These are phyloP conservation scores for Oryza glaberrima DNA, from an alignment of 176 grass and related monocot species.

Conservation along the genomic window DNA sequence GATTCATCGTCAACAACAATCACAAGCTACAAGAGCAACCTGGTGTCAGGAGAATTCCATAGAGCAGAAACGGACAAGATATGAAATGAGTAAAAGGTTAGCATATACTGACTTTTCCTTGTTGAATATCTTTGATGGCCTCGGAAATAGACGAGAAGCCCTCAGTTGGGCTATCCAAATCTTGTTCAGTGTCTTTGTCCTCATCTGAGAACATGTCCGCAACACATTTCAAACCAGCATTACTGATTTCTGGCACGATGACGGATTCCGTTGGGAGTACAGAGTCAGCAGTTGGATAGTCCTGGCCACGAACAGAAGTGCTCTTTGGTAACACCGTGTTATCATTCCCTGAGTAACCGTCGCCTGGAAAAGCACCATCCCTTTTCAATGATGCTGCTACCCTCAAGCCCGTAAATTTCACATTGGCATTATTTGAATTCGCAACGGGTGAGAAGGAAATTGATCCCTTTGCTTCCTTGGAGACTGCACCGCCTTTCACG, in stretches of 20 bases:
- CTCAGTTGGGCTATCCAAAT: constrained; percentile 80
- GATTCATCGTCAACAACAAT: constrained; percentile 92
- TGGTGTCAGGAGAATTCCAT: constrained; percentile 22
- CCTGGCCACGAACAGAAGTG: constrained; percentile 65
- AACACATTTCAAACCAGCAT: constrained; percentile 38
- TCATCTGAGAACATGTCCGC: constrained; percentile 38
- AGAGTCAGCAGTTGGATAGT: constrained; percentile 44
- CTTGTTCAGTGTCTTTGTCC: constrained; percentile 53
- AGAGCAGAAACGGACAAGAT: background rate
- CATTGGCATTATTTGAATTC: constrained; percentile 43
- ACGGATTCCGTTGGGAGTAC: constrained; percentile 45
- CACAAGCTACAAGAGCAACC: constrained; percentile 62
- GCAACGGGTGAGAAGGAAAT: background rate
- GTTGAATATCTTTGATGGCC: constrained; percentile 75
- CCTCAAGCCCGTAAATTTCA: constrained; percentile 32
- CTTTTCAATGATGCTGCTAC: constrained; percentile 49
- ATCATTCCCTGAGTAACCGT: constrained; percentile 19
- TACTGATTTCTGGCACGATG: constrained; percentile 41
- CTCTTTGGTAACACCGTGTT: constrained; percentile 35
- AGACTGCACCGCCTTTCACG: constrained; percentile 18
- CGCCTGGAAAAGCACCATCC: constrained; percentile 17
- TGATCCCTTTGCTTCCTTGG: constrained; percentile 35
- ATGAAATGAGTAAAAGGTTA: background rate
- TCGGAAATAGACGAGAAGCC: constrained; percentile 78
- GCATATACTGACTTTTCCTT: constrained; percentile 73